Evolutionary conservation across 495 filamentous ascomycete genomes (phyloP), one percentile per base, ranked within the genome.

Genomic region (Tuber calosporum): DNA sequence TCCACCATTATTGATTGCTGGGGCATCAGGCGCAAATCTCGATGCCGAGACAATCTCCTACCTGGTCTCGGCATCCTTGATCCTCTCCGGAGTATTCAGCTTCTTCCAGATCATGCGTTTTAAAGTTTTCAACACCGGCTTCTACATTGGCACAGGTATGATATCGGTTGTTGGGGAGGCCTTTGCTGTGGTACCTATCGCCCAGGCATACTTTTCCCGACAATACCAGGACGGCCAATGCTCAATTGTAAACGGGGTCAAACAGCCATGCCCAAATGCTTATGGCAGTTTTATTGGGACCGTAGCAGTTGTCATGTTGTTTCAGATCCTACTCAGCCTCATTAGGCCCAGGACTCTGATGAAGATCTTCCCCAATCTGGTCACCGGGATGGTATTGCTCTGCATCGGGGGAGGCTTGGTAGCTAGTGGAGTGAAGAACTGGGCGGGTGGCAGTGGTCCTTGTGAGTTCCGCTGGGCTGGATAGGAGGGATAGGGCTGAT

Each of bases 131-230:
- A 82, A 82, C 67, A 83, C 83, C 22, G 82, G 83, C 1, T 79
- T 84, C 68, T 84, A 79, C 69, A 79, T 84, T 42, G 83, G 83
- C 13, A 84, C 83, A 1, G 83, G 83, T 3, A 79, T 84, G 70
- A 72, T 84, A 30, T 78, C 74, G 13, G 83, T 84, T 26, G 83
- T 84, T 43, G 83, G 83, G 19, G 83, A 83, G 71, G 83, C 83
- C 37, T 84, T 84, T 75, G 74, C 83, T 13, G 79, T 84, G 40
- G 71, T 84, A 1, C 83, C 83, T 19, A 83, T 84, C 40, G 82
- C 80, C 19, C 80, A 83, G 68, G 81, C 82, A 69, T 84, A 83
- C 75, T 81, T 83, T 15, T 13, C 73, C 30, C 81, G 79, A 69
- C 77, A 83, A 30, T 84, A 84, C 72, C 73, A 74, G n/a, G 66